phyloP scores from a whole-genome alignment of 352 stramenopile genomes.

The Pythium phragmiticola region DNA sequence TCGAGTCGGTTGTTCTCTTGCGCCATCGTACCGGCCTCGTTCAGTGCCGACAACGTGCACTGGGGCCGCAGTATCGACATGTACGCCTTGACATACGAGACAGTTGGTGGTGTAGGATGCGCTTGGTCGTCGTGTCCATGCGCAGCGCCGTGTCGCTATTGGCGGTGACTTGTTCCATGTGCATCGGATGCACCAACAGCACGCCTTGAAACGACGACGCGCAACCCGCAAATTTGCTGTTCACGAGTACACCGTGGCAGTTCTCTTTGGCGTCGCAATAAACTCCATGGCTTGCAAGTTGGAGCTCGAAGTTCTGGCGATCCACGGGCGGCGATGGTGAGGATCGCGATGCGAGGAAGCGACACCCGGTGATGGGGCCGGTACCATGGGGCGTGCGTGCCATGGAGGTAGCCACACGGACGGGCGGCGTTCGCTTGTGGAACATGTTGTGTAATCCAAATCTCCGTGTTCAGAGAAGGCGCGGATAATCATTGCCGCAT shows the following conservation, averaged over 20 bases:
- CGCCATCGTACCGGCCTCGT: slow-evolving; percentile 66
- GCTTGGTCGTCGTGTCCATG: slow-evolving; percentile 86
- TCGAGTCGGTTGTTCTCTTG: slow-evolving; percentile 87
- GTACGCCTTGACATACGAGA: slow-evolving; percentile 90
- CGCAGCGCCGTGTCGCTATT: slow-evolving; percentile 80
- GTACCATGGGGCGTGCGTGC: no score
- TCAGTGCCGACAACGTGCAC: slow-evolving; percentile 81
- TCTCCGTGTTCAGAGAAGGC: no score
- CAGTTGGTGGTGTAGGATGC: slow-evolving; percentile 84
- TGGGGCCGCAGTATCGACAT: slow-evolving; percentile 84
- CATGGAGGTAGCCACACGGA: no score
- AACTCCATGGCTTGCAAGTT: slow-evolving; percentile 92
- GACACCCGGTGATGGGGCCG: no score
- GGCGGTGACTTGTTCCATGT: slow-evolving; percentile 86
- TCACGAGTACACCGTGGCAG: slow-evolving; percentile 87
- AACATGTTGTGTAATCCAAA: no score
- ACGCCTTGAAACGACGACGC: slow-evolving; percentile 87
- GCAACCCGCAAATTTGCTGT: slow-evolving; percentile 90
- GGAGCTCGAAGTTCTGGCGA: slow-evolving; percentile 58
- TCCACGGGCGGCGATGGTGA: slow-evolving; percentile 51
- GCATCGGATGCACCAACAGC: slow-evolving; percentile 86
- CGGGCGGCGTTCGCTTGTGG: no score
- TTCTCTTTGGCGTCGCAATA: slow-evolving; percentile 79
- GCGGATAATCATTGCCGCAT: no score
- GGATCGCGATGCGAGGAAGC: slow-evolving; percentile 46